Conservation (phyloP, 2,329 filamentous ascomycete genomes). For the Chaetomium sp. region DNA sequence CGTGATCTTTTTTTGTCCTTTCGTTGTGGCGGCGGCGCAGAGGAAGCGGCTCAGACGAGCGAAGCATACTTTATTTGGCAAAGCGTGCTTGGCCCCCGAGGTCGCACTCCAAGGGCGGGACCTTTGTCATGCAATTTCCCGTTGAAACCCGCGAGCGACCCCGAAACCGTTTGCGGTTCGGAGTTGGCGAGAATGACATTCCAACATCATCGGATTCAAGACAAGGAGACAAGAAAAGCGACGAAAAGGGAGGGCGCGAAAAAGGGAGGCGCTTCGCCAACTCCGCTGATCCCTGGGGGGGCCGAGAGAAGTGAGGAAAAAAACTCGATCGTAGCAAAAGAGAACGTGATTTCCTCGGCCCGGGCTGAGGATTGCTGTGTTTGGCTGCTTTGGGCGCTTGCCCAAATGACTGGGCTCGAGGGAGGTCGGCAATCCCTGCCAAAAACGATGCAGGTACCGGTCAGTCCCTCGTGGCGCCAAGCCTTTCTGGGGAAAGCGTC, state of each 20-base stretch:
- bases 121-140: conserved; percentile 23
- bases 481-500: conserved; percentile 13
- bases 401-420: neutral
- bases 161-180: conserved; percentile 4
- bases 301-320: neutral
- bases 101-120: conserved; percentile 3
- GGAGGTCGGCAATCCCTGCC: conserved; percentile 7
- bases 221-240: too few species aligned
- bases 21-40: neutral
- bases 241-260: too few species aligned
- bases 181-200: neutral
- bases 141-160: conserved; percentile 18
- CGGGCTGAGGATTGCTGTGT: neutral
- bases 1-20: neutral
- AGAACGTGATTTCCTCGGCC: neutral
- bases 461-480: conserved; percentile 14
- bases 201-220: neutral
- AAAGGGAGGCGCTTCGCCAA: too few species aligned
- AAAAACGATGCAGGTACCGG: conserved; percentile 20
- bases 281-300: too few species aligned
- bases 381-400: neutral
- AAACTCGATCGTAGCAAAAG: too few species aligned
- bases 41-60: conserved; percentile 11
- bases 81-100: neutral
- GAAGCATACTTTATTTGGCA: conserved; percentile 15